Conservation (phyloP, 148 eudicot species). For the Rhododendron simsii region DNA sequence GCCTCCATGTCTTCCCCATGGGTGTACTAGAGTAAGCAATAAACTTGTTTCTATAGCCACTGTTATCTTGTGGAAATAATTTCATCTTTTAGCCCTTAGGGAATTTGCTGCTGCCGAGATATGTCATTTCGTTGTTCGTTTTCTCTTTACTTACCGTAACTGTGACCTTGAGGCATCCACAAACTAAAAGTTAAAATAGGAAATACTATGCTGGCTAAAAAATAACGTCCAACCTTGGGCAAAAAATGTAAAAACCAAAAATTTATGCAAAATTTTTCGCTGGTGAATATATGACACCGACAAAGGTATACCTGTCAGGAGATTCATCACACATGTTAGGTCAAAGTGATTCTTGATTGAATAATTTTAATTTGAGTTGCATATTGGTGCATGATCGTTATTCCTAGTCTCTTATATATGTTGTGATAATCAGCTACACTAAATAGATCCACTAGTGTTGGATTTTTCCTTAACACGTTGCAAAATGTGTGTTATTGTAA, state of each 20-base stretch:
- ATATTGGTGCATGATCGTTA: background rate
- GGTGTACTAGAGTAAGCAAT: slow-evolving; percentile 77
- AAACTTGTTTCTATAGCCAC: background rate
- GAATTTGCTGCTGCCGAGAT: background rate
- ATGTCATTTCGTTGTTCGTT: background rate
- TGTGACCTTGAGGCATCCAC: background rate
- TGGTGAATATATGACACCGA: background rate
- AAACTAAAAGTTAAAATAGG: background rate
- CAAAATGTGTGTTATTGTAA: background rate
- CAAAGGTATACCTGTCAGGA: background rate
- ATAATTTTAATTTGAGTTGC: background rate
- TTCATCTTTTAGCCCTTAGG: background rate
- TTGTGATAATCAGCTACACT: background rate
- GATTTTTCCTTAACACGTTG: background rate
- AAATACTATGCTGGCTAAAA: background rate
- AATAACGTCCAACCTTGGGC: background rate
- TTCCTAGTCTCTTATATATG: background rate
- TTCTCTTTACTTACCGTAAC: background rate
- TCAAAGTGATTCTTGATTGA: background rate
- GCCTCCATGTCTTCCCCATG: slow-evolving; percentile 81
- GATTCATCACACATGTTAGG: background rate
- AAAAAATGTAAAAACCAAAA: background rate
- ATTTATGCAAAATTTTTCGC: background rate
- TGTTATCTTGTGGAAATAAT: background rate
- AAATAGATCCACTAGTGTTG: background rate